These are phyloP conservation scores for Hirsutella rhossiliensis DNA, from an alignment of 2,329 filamentous ascomycete species.

Conservation along the genomic window DNA sequence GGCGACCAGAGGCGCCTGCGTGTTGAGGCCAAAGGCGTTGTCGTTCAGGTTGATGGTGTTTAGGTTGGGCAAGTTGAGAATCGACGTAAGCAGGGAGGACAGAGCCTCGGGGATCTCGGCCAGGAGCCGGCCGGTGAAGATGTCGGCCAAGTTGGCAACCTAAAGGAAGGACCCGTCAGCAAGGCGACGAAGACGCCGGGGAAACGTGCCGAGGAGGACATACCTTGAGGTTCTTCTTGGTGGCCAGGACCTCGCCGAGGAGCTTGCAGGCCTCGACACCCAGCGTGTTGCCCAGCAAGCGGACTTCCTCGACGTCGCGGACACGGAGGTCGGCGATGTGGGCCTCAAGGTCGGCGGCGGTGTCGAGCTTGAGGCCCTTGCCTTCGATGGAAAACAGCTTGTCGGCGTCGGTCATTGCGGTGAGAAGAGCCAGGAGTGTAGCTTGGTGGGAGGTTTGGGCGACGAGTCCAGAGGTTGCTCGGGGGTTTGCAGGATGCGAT, in stretches of 20 bases:
- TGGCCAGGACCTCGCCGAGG: constrained; percentile 70
- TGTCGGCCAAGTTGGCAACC: constrained; percentile 86
- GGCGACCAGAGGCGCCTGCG: constrained; percentile 79
- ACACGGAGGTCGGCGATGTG: constrained; percentile 66
- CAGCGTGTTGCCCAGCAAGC: constrained; percentile 81
- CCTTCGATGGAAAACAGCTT: constrained; percentile 85
- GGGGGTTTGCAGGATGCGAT: too few relatives aligned
- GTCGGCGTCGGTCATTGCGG: constrained; percentile 19
- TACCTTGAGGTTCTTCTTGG: constrained; percentile 73
- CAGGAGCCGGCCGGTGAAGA: constrained; percentile 90
- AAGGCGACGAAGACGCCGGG: not conserved
- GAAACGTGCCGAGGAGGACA: constrained; percentile 8
- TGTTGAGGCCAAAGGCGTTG: constrained; percentile 95
- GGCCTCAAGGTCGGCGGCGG: constrained; percentile 71
- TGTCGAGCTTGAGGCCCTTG: constrained; percentile 85
- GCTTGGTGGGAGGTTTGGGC: not conserved
- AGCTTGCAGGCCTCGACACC: constrained; percentile 80
- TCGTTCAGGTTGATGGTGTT: constrained; percentile 93
- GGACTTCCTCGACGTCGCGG: constrained; percentile 73
- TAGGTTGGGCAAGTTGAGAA: constrained; percentile 75
- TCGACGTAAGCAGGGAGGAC: constrained; percentile 69
- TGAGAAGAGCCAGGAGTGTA: constrained; percentile 1
- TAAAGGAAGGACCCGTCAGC: constrained; percentile 13
- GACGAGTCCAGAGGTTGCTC: too few relatives aligned
- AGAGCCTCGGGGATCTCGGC: constrained; percentile 89